These are phyloP conservation scores for Crocinoboletus sp. DNA, from an alignment of 1,284 basidiomycete species.

Conservation along the genomic window DNA sequence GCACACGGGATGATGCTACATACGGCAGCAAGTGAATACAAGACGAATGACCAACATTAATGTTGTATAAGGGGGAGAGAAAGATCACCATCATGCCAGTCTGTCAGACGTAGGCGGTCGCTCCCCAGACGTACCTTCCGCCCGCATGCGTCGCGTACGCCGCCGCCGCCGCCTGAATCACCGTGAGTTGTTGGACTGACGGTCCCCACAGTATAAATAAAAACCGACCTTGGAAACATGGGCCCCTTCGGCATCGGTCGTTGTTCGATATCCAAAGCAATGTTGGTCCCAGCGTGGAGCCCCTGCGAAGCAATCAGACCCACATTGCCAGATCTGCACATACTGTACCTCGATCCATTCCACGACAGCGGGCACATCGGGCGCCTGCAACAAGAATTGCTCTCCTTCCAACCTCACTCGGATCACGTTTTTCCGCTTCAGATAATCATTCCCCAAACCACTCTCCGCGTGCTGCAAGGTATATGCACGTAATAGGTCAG, in stretches of 20 bases:
- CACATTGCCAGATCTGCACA: constrained; percentile 5
- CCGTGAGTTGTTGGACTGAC: neutral
- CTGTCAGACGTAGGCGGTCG: neutral
- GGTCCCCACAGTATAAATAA: neutral
- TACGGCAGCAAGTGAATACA: neutral
- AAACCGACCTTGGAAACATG: constrained; percentile 66
- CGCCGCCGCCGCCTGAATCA: constrained; percentile 38
- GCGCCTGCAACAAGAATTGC: constrained; percentile 94
- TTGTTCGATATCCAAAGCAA: constrained; percentile 87
- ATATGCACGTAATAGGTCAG: constrained; percentile 60
- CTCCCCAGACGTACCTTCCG: constrained; percentile 1
- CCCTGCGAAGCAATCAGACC: constrained; percentile 43
- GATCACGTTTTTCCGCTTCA: constrained; percentile 95
- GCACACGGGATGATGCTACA: neutral
- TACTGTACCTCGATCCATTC: constrained; percentile 90
- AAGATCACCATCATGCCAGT: neutral
- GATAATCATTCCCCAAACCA: constrained; percentile 92
- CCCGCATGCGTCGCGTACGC: constrained; percentile 24
- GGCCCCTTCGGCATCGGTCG: constrained; percentile 87
- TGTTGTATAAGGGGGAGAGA: too few relatives aligned
- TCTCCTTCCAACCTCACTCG: constrained; percentile 90
- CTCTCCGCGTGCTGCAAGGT: constrained; percentile 90
- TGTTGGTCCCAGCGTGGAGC: constrained; percentile 91
- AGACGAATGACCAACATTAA: too few relatives aligned
- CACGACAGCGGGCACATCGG: constrained; percentile 82